Conservation (phyloP, 345 rosid species). For the Populus simonii region DNA sequence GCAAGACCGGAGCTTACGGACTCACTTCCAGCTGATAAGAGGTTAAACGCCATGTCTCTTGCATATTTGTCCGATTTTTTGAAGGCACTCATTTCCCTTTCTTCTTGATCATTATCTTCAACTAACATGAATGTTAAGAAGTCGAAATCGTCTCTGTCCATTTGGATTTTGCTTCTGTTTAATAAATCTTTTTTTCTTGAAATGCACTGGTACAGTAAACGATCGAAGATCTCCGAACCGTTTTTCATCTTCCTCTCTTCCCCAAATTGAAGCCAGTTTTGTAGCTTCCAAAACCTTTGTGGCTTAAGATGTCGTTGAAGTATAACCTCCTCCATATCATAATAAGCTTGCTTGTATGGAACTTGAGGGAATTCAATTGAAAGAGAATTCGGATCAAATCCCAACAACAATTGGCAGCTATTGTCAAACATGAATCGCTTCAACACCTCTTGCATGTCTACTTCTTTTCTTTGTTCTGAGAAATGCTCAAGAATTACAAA, state of each 20-base stretch:
- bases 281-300: conserved; percentile 2
- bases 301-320: conserved; percentile 2
- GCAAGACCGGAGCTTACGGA: not conserved
- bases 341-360: not conserved
- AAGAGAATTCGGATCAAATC: conserved; percentile 8
- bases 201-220: not conserved
- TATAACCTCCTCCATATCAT: not conserved
- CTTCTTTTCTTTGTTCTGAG: not conserved
- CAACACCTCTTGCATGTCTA: conserved; percentile 26
- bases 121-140: not conserved
- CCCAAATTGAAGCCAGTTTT: conserved; percentile 8
- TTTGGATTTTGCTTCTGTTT: not conserved
- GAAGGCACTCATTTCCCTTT: not conserved
- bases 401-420: not conserved
- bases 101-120: not conserved
- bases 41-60: conserved; percentile 3
- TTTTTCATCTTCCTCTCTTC: not conserved
- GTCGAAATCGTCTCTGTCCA: not conserved
- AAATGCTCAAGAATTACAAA: conserved; percentile 12
- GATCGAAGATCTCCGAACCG: not conserved
- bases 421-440: not conserved
- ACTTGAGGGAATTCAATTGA: not conserved
- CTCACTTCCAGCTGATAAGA: conserved; percentile 1
- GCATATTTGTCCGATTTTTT: not conserved
- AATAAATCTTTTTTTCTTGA: not conserved